Base-by-base conservation (phyloP, 2,329 filamentous ascomycete genomes). In the Sporothrix dimorphospora region DNA sequence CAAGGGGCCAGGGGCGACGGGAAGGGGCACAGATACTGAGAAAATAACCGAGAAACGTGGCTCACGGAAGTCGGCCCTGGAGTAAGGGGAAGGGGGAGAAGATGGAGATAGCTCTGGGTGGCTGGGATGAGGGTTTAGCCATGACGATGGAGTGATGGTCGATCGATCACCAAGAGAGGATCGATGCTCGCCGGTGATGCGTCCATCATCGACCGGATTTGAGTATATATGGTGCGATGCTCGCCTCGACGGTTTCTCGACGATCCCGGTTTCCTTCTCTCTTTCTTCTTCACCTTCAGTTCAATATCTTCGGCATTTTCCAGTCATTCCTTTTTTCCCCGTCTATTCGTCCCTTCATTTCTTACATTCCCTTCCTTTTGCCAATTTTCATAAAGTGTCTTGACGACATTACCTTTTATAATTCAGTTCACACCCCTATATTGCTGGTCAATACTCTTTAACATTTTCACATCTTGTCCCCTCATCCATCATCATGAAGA, bases 221-320 rank as follows among this genome's bases (percentile, higher is more conserved):
- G 21, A 11, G 49, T 72, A 72, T 72, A 72, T 72, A 72, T 72
- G 67, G 24, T 16, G 40, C 59, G 59, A 70, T 66, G 49, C 67
- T 16, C 42, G 40, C 53, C 24, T 19, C 27, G 16, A 34, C n/a
- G 14, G 24, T 4, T 45, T n/a, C 49, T 63, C 42, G 21, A 70
- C 24, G 30, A 63, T 63, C 69, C n/a, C 30, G 19, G 21, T 1
- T 16, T 3, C 16, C 21, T 45, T 27, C 24, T 5, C 6, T 47
- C 16, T 47, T 38, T 59, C 19, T 27, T 19, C 12, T 42, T 53
- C 24, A 30, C 49, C 40, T 27, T 49, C 24, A 47, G n/a, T 38
- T n/a, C 30, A 47, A 24, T 1, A 2, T 49, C 19, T 40, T 53
- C 9, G 19, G 6, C 9, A 38, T 21, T 40, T 12, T 14, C 30